phyloP scores from a whole-genome alignment of 768 basidiomycete species.

The Solioccasus polychromus region DNA sequence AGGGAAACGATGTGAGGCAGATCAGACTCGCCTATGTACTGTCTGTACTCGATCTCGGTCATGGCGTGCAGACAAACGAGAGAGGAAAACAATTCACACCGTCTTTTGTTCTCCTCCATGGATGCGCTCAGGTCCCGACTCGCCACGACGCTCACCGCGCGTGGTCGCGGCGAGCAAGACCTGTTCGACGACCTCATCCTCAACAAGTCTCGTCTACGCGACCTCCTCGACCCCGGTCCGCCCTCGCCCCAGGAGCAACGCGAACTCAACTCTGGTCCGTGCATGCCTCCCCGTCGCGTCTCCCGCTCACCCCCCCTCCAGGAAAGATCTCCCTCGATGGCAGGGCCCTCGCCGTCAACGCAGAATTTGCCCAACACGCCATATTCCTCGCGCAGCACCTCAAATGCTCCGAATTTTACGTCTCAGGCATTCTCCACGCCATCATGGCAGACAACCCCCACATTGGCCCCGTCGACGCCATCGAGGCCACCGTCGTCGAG shows the following conservation, averaged over 20 bases:
- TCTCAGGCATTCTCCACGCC: conserved; percentile 65
- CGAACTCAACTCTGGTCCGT: conserved; percentile 57
- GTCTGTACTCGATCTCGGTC: conserved; percentile 56
- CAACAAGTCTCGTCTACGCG: conserved; percentile 59
- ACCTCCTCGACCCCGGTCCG: conserved; percentile 63
- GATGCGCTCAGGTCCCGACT: conserved; percentile 62
- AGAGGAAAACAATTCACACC: background rate
- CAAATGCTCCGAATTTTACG: conserved; percentile 76
- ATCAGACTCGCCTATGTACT: conserved; percentile 74
- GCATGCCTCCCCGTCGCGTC: background rate
- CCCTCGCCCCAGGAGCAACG: conserved; percentile 62
- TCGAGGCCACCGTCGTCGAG: conserved; percentile 67
- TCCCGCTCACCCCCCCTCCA: conserved; percentile 28
- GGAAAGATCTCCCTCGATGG: conserved; percentile 67
- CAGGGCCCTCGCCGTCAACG: conserved; percentile 67
- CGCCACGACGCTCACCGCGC: conserved; percentile 43
- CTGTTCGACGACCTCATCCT: conserved; percentile 73
- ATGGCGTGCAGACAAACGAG: too few relatives aligned
- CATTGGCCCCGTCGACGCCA: conserved; percentile 48
- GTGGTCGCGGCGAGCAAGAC: conserved; percentile 62
- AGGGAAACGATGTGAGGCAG: conserved; percentile 81
- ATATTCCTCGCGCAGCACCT: conserved; percentile 80
- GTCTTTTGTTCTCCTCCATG: background rate
- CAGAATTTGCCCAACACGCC: conserved; percentile 75
- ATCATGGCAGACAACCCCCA: conserved; percentile 67